Base-by-base conservation (phyloP, 1,284 basidiomycete genomes). In the Cerioporus squamosus region DNA sequence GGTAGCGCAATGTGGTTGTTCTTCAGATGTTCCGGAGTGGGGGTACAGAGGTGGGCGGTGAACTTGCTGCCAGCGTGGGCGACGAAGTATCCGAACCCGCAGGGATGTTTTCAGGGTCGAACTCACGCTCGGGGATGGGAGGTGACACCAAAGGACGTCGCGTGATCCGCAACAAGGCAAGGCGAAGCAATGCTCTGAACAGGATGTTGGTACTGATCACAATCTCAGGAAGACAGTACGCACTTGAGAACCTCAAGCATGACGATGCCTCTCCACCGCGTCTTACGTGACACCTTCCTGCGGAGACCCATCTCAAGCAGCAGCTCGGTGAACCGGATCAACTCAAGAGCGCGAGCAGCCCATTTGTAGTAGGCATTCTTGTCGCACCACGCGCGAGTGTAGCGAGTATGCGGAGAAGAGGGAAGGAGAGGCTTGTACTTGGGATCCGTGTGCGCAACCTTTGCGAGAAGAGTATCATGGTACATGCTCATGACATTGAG, bases 291-390 rank as follows among this genome's bases (percentile, higher is more conserved):
- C 10, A 86, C 80, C 68, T 85, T 91, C 66, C 91, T 79, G 50
- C 83, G 81, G 64, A 93, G 77, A n/a, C 85, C 79, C 94, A 97
- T 97, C 75, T 97, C 94, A 44, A 94, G 71, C 40, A 97, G 76
- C 39, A 97, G 81, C 73, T 96, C 87, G 15, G 89, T 82, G 72
- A 90, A 94, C 40, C 84, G 84, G 57, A 94, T 79, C 26, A 94
- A 78, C 67, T 92, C 87, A 4, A 96, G 81, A 2, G 81, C 72
- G 38, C 93, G 81, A 17, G 90, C 86, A 9, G 84, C 82, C 86
- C 90, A 90, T 71, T 86, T 88, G 77, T 97, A 97, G 20, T 79
- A 69, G 6, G 65, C 51, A 53, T 86, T 83, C 67, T 82, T 84
- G 67, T 89, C 83, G 17, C 84, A 82, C 92, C 93, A 97, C 42